These are phyloP conservation scores for Saprolegnia parasitica DNA, from an alignment of 352 stramenopile genomes.

Conservation along the genomic window DNA sequence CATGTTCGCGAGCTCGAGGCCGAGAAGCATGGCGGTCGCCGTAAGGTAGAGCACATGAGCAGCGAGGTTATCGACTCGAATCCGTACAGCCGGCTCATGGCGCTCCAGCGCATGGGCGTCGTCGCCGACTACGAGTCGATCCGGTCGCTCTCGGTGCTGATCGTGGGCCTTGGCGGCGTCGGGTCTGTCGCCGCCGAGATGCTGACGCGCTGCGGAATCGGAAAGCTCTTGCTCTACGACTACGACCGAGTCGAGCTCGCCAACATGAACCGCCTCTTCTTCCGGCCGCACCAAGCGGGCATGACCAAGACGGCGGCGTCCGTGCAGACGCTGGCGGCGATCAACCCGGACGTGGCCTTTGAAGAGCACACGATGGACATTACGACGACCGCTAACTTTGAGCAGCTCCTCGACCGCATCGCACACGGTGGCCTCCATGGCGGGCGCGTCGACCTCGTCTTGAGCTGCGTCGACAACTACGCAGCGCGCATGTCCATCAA, in stretches of 20 bases:
- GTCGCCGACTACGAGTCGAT: conserved; percentile 87
- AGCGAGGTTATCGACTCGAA: conserved; percentile 81
- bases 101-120: conserved; percentile 87
- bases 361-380: conserved; percentile 86
- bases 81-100: conserved; percentile 86
- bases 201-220: conserved; percentile 85
- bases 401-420: conserved; percentile 74
- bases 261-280: conserved; percentile 92
- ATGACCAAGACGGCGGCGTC: conserved; percentile 84
- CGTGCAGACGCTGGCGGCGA: conserved; percentile 79
- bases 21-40: not conserved
- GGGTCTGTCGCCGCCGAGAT: conserved; percentile 86
- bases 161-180: conserved; percentile 83
- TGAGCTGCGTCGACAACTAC: conserved; percentile 90
- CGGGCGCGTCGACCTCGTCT: conserved; percentile 55
- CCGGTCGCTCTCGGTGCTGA: conserved; percentile 67
- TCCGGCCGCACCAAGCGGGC: conserved; percentile 78
- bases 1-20: not conserved
- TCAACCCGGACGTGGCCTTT: conserved; percentile 87
- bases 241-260: conserved; percentile 87
- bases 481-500: conserved; percentile 82
- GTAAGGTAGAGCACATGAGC: conserved; percentile 42
- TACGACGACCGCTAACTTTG: conserved; percentile 78
- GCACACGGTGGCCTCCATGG: conserved; percentile 53
- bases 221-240: conserved; percentile 88